Conservation (phyloP, 441 rosid species). For the Bocquillonia castaneifolia region DNA sequence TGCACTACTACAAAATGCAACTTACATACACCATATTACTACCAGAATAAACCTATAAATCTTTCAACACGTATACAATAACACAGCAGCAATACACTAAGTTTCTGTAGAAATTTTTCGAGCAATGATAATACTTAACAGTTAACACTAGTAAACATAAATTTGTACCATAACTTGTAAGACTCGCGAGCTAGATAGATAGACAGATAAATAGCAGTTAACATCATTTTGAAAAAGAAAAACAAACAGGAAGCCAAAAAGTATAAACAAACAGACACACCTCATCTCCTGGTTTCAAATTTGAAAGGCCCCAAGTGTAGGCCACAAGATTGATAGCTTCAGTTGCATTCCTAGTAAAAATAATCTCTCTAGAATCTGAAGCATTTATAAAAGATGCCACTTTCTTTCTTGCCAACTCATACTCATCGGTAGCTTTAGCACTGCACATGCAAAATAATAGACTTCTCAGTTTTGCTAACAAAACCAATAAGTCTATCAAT, state of each 20-base stretch:
- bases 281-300: constrained; percentile 75
- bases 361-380: constrained; percentile 56
- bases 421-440: constrained; percentile 88
- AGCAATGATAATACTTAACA: no score
- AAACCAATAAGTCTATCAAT: background rate
- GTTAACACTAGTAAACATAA: no score
- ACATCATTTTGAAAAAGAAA: background rate
- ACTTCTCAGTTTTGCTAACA: background rate
- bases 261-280: constrained; percentile 33
- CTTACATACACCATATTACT: background rate
- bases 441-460: constrained; percentile 27
- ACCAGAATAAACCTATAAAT: background rate
- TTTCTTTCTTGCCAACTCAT: constrained; percentile 84
- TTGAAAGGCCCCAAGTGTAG: constrained; percentile 72
- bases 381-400: constrained; percentile 85
- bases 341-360: constrained; percentile 88
- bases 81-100: no score
- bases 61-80: background rate
- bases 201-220: background rate
- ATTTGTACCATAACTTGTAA: no score
- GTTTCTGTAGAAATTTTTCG: no score
- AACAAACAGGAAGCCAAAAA: background rate
- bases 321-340: constrained; percentile 95
- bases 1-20: no score
- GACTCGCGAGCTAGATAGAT: no score